Evolutionary conservation across 495 filamentous ascomycete species (phyloP).

Genomic region (Lentithecium fluviatile): DNA sequence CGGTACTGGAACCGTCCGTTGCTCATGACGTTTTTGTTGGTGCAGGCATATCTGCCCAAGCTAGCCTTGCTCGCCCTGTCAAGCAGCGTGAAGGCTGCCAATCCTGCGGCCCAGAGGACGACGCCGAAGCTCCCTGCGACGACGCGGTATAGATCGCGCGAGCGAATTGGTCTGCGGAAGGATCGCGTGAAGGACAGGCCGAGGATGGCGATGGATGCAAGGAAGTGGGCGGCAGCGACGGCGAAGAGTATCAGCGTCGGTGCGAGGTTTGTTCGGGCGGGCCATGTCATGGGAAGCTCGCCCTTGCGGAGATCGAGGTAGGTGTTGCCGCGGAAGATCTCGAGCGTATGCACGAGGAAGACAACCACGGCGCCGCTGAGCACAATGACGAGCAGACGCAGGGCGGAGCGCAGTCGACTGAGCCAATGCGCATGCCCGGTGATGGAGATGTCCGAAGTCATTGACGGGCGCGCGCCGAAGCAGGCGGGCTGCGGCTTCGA

Average conservation of each 20-base stretch:
- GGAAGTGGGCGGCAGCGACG: conserved; percentile 22
- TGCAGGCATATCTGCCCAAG: conserved; percentile 28
- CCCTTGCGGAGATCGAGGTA: conserved; percentile 28
- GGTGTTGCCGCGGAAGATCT: conserved; percentile 26
- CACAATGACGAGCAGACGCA: conserved; percentile 31
- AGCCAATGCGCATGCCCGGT: conserved; percentile 22
- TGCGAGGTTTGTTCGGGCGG: conserved; percentile 24
- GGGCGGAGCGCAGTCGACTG: conserved; percentile 19
- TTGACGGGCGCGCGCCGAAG: conserved; percentile 14
- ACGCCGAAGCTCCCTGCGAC: conserved; percentile 29
- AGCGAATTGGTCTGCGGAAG: conserved; percentile 23
- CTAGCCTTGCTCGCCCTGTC: conserved; percentile 27
- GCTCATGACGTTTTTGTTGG: conserved; percentile 32
- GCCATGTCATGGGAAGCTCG: conserved; percentile 33
- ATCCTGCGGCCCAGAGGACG: conserved; percentile 17
- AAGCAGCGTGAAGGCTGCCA: conserved; percentile 20
- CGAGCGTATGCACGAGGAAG: conserved; percentile 25
- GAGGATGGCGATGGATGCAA: conserved; percentile 24
- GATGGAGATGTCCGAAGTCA: conserved; percentile 13
- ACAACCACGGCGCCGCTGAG: conserved; percentile 25
- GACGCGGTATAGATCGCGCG: conserved; percentile 23
- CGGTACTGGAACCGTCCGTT: conserved; percentile 34
- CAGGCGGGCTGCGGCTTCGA: conserved; percentile 9
- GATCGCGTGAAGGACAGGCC: conserved; percentile 19
- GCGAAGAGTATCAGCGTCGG: conserved; percentile 26